Base-by-base conservation (phyloP, 306 rosid genomes). In the Macrotyloma uniflorum region DNA sequence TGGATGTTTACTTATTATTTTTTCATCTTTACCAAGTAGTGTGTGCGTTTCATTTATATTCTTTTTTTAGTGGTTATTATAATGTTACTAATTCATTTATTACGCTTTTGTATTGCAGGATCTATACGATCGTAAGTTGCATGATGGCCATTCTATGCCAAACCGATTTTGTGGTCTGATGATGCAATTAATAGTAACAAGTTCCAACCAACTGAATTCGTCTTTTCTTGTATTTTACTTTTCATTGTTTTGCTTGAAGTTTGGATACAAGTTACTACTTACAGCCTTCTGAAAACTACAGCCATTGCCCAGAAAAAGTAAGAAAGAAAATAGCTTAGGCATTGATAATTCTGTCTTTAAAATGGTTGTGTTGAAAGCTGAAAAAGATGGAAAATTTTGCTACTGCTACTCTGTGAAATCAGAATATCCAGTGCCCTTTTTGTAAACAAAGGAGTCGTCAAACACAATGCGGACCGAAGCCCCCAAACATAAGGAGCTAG, bases 31-130 rank as follows among this genome's bases (percentile, higher is more conserved):
- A 30, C 36, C 38, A 14, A 18, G n/a, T n/a, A n/a, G n/a, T n/a
- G n/a, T n/a, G n/a, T 51, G 33, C 18, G 59, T 28, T 55, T 32
- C 13, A 20, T 18, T 47, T 38, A 40, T 49, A 19, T 24, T 40
- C 43, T 28, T 68, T 74, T 19, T 53, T 51, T 22, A 20, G 8
- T 59, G 18, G 36, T 4, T 15, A 32, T 28, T 43, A 57, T 50
- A 57, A 64, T 64, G 33, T 54, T 20, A n/a, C 79, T 70, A 26
- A 68, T 78, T 73, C 49, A 13, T 46, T n/a, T n/a, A n/a, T 66
- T 28, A 33, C 65, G 24, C 64, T 70, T 59, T 50, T 74, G 11
- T 58, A n/a, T 50, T 76, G 83, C 83, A 86, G 89, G 86, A 72
- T 79, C 80, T 78, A 45, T 2, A 24, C 70, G 83, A 83, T 76